These are phyloP conservation scores for Hibiscus tridactylites DNA, from an alignment of 345 rosid genomes.

Conservation along the genomic window DNA sequence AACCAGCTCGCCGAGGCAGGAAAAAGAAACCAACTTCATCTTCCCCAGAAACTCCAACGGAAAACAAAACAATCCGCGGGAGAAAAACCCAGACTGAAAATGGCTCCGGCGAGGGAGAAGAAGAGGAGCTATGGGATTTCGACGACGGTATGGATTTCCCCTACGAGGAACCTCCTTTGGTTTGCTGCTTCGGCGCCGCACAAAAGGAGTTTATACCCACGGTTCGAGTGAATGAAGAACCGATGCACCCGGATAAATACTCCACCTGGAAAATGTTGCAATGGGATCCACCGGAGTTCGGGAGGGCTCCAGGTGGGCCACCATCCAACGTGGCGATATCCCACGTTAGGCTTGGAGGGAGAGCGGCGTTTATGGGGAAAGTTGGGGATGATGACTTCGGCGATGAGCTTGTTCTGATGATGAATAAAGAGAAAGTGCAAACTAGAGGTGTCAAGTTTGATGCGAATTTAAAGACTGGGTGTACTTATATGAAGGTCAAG, in stretches of 20 bases:
- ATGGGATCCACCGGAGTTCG: conserved; percentile 91
- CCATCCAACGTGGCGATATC: conserved; percentile 78
- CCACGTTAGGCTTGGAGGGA: conserved; percentile 75
- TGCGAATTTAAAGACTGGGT: conserved; percentile 46
- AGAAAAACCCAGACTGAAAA: conserved; percentile 18
- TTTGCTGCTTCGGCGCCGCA: conserved; percentile 81
- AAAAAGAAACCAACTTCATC: conserved; percentile 34
- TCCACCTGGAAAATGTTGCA: conserved; percentile 92
- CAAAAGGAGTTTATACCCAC: conserved; percentile 78
- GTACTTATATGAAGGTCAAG: conserved; percentile 56
- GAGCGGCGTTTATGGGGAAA: conserved; percentile 92
- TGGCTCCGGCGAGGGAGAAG: conserved; percentile 10
- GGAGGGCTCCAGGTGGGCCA: conserved; percentile 75
- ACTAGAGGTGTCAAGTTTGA: conserved; percentile 71
- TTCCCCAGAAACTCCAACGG: conserved; percentile 12
- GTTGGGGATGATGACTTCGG: conserved; percentile 72
- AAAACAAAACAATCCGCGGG: conserved; percentile 18
- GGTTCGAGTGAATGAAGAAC: conserved; percentile 66
- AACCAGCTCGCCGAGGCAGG: conserved; percentile 59
- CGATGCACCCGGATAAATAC: conserved; percentile 77
- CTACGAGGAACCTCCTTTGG: conserved; percentile 62
- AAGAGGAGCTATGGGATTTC: conserved; percentile 30
- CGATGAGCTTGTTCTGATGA: conserved; percentile 57
- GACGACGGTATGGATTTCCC: conserved; percentile 73
- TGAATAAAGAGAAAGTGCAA: conserved; percentile 85